A percentile compares a stretch with the other conserved stretches of the same genome.
phyloP scores from a whole-genome alignment of 1,284 basidiomycete species.

The Fomitopsis palustris region DNA sequence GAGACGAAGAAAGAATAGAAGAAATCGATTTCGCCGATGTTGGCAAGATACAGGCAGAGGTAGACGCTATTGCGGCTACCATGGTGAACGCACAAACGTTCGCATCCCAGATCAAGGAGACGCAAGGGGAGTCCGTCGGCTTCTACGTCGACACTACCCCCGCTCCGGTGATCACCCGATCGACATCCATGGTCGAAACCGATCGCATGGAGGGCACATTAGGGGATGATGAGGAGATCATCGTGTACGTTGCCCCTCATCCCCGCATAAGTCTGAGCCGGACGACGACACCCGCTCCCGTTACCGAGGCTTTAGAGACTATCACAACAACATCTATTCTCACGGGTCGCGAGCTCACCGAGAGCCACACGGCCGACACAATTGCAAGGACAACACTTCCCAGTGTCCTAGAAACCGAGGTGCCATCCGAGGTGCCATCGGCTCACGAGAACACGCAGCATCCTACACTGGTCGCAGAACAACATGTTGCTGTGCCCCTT shows the following conservation, averaged over 20 bases:
- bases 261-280: conserved; percentile 25
- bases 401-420: neutral
- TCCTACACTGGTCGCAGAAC: conserved; percentile 1
- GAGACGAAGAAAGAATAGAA: conserved; percentile 43
- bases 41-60: conserved; percentile 37
- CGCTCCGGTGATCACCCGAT: conserved; percentile 6
- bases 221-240: conserved; percentile 35
- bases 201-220: conserved; percentile 16
- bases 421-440: neutral
- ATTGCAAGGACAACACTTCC: neutral
- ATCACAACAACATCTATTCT: conserved; percentile 28
- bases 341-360: conserved; percentile 20
- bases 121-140: conserved; percentile 40
- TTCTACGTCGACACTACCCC: conserved; percentile 31
- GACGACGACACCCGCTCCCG: conserved; percentile 8
- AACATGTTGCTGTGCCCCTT: neutral
- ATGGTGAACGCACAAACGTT: conserved; percentile 1
- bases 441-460: neutral
- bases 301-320: neutral
- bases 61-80: conserved; percentile 26
- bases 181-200: conserved; percentile 1
- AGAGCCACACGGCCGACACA: neutral
- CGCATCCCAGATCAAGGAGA: conserved; percentile 1
- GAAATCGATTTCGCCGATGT: conserved; percentile 67
- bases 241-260: conserved; percentile 40